Evolutionary conservation across 345 rosid species (phyloP), one percentile per base, ranked within the genome.

Genomic region (Pelargonium nanum): DNA sequence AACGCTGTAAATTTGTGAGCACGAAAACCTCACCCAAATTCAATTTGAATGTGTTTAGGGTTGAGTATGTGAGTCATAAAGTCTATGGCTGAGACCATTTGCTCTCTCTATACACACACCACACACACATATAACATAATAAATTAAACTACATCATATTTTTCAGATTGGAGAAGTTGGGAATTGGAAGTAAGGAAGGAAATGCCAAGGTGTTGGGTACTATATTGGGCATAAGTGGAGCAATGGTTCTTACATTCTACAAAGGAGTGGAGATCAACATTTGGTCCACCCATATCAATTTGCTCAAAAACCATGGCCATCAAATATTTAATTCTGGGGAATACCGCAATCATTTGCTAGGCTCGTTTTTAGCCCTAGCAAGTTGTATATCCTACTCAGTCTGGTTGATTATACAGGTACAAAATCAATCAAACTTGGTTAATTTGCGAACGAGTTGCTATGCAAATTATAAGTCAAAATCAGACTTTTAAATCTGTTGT

Each of bases 201-300:
- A 76, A 76, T 51, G 81, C 81, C 30, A 86, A 81, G 57, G 70
- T 83, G 53, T n/a, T 65, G 0, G 93, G 93, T 23, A 86, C 89
- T 23, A 5, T 76, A 40, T 4, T 77, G 13, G 86, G 87, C 19
- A 67, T 86, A 0, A 64, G 69, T 2, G 89, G 93, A 17, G 89
- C 85, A 8, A 81, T 81, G 84, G 56, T 80, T 0, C 68, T 86
- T 45, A 78, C 89, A 5, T 73, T 86, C 55, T 83, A 73, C 67
- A 81, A 81, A 66, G 87, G 93, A 1, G 8, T 28, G 1, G 67
- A 63, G 9, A 53, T 81, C 30, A 44, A 72, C 19, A 17, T 72
- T 1, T 72, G 58, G 70, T 69, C 88, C 21, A 73, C 81, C 1
- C n/a, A 71, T 40, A 10, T 76, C 15, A 26, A 83, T 72, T 64